A percentile compares a stretch with the other conserved stretches of the same genome.
These are phyloP conservation scores for Fusarium sp. DNA, from an alignment of 2,329 filamentous ascomycete species.

Conservation along the genomic window DNA sequence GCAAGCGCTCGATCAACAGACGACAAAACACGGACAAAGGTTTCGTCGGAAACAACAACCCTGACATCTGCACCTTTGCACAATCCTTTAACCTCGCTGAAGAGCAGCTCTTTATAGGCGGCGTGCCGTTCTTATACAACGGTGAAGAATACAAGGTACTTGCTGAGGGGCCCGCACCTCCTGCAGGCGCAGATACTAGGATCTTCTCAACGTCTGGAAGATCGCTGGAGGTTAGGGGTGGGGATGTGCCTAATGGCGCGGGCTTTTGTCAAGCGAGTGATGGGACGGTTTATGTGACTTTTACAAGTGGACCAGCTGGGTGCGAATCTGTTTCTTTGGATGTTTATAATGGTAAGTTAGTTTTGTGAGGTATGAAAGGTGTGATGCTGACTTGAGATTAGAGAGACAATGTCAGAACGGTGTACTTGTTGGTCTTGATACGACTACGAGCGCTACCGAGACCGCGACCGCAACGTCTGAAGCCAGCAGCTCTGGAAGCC, in stretches of 20 bases:
- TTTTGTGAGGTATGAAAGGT: background rate
- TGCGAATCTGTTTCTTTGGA: background rate
- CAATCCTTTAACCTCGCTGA: background rate
- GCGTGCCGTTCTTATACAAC: background rate
- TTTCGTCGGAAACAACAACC: background rate
- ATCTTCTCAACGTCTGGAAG: background rate
- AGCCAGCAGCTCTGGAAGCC: rapidly evolving
- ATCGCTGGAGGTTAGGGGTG: background rate
- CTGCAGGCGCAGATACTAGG: background rate
- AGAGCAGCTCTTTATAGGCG: background rate
- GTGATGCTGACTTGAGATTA: background rate
- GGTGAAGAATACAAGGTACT: background rate
- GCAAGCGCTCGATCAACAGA: background rate
- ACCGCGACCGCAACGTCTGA: background rate
- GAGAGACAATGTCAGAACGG: background rate
- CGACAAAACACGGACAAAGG: background rate
- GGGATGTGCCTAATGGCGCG: background rate
- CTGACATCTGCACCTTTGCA: background rate
- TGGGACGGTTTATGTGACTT: background rate
- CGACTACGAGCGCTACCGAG: too few relatives aligned
- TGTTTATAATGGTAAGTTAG: background rate
- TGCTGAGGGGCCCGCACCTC: rapidly evolving
- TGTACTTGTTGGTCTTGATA: background rate
- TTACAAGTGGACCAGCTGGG: background rate
- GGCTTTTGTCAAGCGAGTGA: background rate